Percentiles rank a stretch among this genome's conserved stretches.
Evolutionary conservation across 768 basidiomycete species (phyloP).

Genomic region (Ephemerocybe angulata): DNA sequence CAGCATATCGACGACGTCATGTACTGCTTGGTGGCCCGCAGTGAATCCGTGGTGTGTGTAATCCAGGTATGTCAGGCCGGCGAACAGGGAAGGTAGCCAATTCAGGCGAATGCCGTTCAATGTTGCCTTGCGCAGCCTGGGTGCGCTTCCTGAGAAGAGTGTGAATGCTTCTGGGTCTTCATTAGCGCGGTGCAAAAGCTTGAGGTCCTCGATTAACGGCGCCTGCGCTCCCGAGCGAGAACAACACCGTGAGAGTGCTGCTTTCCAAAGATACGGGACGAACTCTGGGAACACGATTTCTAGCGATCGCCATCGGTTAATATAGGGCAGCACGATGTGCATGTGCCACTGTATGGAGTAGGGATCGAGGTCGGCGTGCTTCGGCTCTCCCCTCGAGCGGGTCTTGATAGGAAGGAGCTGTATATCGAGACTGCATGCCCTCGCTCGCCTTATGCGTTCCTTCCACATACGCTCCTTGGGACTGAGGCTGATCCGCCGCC

Average conservation of each 20-base stretch:
- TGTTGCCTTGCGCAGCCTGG: constrained; percentile 50
- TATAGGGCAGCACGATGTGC: constrained; percentile 49
- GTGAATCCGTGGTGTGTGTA: constrained; percentile 74
- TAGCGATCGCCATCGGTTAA: constrained; percentile 60
- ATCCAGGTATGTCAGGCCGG: constrained; percentile 59
- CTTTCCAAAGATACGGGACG: constrained; percentile 66
- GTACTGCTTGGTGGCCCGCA: constrained; percentile 48
- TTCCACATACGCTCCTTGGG: constrained; percentile 56
- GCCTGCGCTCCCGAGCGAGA: constrained; percentile 35
- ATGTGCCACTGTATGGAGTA: constrained; percentile 58
- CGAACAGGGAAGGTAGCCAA: constrained; percentile 62
- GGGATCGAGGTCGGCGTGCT: constrained; percentile 34
- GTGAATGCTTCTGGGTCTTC: constrained; percentile 67
- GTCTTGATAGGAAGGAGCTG: constrained; percentile 37
- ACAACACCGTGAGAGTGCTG: constrained; percentile 55
- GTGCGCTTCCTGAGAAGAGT: constrained; percentile 61
- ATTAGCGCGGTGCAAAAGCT: constrained; percentile 57
- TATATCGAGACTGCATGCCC: constrained; percentile 59
- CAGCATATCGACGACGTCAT: constrained; percentile 58
- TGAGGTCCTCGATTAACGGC: constrained; percentile 48
- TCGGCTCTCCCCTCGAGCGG: constrained; percentile 22
- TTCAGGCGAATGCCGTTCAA: constrained; percentile 62
- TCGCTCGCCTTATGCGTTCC: constrained; percentile 57
- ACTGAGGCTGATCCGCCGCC: constrained; percentile 56
- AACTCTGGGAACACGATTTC: constrained; percentile 52